Evolutionary conservation across 306 rosid species (phyloP), one percentile per base, ranked within the genome.

Genomic region (Trifolium pratense): DNA sequence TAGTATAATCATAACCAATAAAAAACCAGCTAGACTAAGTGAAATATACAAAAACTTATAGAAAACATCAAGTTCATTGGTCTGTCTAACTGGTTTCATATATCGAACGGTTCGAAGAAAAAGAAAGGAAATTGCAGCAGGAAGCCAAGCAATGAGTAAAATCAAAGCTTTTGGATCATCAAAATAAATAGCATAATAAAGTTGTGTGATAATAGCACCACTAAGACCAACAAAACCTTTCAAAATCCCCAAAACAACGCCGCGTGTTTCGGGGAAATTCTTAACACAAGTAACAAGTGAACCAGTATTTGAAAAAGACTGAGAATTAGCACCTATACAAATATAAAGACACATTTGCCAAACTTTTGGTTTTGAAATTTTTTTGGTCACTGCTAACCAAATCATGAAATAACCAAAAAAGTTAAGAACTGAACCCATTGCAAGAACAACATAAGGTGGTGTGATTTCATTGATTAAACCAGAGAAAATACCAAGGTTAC

Each of bases 351-450:
- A 89, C 93, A 92, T 88, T 5, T 79, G 84, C 97, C 97, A 89
- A 0, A 84, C 87, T 0, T 73, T 45, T 0, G 97, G 90, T 23
- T 75, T 84, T 0, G 87, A 8, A 0, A 92, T 83, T 37, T 36
- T 85, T 3, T 51, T 5, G 0, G 93, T 56, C 6, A 92, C 87
- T 0, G 88, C 81, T 1, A 92, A 86, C 91, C 92, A 92, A 2
- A 92, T 86, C 97, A 92, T 92, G 85, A 92, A 86, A 80, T 92
- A 86, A 0, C 97, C 92, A 31, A 85, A 81, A 59, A 92, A 88
- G 77, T 92, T 92, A 6, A 92, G 76, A 5, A 79, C 12, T 0
- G 87, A 87, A 0, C 96, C 93, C 5, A 92, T 64, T 45, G 76
- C 68, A 0, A 84, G 69, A 5, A 84, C 87, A 0, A 83, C 78